These are phyloP conservation scores for Zangia roseola DNA, from an alignment of 768 basidiomycete genomes.

Conservation along the genomic window DNA sequence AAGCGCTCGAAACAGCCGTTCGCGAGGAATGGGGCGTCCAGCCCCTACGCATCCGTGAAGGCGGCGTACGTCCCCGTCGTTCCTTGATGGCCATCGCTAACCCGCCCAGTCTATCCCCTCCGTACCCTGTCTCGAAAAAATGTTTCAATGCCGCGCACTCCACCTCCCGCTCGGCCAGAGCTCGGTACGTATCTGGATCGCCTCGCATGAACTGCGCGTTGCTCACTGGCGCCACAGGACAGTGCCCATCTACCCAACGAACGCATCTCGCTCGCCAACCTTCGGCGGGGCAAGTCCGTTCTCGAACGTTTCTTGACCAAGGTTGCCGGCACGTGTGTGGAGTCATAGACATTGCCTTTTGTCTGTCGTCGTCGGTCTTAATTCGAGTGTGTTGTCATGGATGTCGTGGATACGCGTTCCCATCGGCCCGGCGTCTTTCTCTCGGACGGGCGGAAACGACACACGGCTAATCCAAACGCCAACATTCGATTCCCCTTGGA, in stretches of 20 bases:
- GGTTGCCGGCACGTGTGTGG: constrained; percentile 36
- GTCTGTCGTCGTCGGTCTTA: too few species aligned
- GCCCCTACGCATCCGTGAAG: constrained; percentile 89
- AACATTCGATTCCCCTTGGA: too few species aligned
- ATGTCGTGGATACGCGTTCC: too few species aligned
- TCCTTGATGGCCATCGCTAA: too few species aligned
- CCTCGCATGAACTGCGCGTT: neutral
- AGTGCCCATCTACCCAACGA: constrained; percentile 95
- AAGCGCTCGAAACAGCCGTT: constrained; percentile 79
- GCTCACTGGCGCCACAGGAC: constrained; percentile 46
- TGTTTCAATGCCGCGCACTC: constrained; percentile 83
- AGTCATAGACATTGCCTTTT: too few species aligned
- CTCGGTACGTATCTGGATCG: constrained; percentile 51
- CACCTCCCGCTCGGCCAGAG: constrained; percentile 96
- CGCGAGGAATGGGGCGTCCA: constrained; percentile 83
- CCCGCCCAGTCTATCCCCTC: constrained; percentile 81
- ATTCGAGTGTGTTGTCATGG: too few species aligned
- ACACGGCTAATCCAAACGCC: too few species aligned
- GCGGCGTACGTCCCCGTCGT: constrained; percentile 61
- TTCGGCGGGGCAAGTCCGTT: constrained; percentile 74
- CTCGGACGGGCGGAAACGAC: too few species aligned
- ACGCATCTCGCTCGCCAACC: constrained; percentile 80
- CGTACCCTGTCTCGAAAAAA: constrained; percentile 90
- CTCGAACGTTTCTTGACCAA: constrained; percentile 69
- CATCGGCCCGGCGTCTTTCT: too few species aligned